Conservation (phyloP, 1,284 basidiomycete genomes). For the Cutaneotrichosporon dermatis region DNA sequence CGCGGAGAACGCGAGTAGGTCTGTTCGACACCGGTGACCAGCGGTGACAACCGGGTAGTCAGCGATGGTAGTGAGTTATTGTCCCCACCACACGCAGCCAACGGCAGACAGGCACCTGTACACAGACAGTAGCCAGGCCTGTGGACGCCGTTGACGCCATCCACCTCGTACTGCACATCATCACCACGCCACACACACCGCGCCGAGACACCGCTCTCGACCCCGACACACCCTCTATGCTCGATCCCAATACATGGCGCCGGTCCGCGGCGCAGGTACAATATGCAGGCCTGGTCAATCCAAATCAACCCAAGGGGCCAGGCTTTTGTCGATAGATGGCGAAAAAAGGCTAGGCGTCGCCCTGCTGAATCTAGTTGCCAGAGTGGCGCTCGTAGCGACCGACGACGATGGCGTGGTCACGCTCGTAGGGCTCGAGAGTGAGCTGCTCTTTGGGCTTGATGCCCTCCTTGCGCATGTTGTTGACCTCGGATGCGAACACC, state of each 20-base stretch:
- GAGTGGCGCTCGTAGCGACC: constrained; percentile 46
- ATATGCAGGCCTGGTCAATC: neutral
- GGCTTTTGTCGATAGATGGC: neutral
- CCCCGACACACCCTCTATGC: neutral
- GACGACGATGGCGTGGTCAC: constrained; percentile 52
- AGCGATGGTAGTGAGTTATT: too few species aligned
- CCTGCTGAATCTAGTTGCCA: neutral
- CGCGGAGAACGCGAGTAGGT: too few species aligned
- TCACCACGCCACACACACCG: too few species aligned
- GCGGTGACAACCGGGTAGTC: too few species aligned
- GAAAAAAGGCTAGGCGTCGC: neutral
- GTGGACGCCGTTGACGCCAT: too few species aligned
- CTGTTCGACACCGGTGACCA: too few species aligned
- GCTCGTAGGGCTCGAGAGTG: constrained; percentile 58
- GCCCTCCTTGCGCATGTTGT: constrained; percentile 71
- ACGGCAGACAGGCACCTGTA: too few species aligned
- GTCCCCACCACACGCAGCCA: too few species aligned
- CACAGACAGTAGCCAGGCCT: too few species aligned
- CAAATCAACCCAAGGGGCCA: neutral
- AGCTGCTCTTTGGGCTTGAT: constrained; percentile 71
- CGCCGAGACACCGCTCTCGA: too few species aligned
- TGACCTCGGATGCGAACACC: constrained; percentile 86
- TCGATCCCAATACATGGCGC: constrained; percentile 12
- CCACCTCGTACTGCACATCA: too few species aligned
- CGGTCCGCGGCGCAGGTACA: constrained; percentile 4